phyloP scores from a whole-genome alignment of 176 grass and related monocot genomes.

The Pontederia paniculata region DNA sequence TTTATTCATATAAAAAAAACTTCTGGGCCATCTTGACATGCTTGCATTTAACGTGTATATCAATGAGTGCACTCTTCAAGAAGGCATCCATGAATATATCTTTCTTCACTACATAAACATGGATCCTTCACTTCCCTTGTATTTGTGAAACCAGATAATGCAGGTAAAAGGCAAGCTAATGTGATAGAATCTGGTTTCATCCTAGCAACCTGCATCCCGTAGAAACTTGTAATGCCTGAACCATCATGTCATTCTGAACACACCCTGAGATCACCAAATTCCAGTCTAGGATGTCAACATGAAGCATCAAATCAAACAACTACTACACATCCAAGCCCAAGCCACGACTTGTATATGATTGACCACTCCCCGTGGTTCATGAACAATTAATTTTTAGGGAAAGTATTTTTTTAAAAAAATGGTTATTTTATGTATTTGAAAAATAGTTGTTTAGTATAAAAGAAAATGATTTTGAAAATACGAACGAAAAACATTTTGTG shows the following conservation, averaged over 20 bases:
- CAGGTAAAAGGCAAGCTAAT: conserved; percentile 56
- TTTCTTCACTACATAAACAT: conserved; percentile 62
- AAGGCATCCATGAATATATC: conserved; percentile 49
- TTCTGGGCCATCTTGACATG: conserved; percentile 54
- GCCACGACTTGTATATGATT: no score
- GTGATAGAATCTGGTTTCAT: conserved; percentile 54
- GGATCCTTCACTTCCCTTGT: conserved; percentile 46
- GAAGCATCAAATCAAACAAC: conserved; percentile 48
- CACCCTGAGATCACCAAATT: conserved; percentile 72
- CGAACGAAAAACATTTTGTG: no score
- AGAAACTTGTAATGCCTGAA: conserved; percentile 51
- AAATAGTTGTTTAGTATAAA: no score
- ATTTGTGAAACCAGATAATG: conserved; percentile 47
- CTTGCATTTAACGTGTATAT: conserved; percentile 75
- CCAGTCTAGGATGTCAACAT: conserved; percentile 50
- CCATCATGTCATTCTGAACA: conserved; percentile 52
- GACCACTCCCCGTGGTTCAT: no score
- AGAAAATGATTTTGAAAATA: no score
- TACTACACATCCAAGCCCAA: conserved; percentile 40
- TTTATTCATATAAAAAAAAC: conserved; percentile 41
- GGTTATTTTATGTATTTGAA: no score
- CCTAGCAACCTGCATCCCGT: conserved; percentile 39
- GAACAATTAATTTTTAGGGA: no score
- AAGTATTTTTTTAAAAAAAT: no score
- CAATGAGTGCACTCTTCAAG: conserved; percentile 75